Evolutionary conservation across 345 rosid genomes (phyloP), one percentile per base, ranked within the genome.

Genomic region (Gossypium thurberi): DNA sequence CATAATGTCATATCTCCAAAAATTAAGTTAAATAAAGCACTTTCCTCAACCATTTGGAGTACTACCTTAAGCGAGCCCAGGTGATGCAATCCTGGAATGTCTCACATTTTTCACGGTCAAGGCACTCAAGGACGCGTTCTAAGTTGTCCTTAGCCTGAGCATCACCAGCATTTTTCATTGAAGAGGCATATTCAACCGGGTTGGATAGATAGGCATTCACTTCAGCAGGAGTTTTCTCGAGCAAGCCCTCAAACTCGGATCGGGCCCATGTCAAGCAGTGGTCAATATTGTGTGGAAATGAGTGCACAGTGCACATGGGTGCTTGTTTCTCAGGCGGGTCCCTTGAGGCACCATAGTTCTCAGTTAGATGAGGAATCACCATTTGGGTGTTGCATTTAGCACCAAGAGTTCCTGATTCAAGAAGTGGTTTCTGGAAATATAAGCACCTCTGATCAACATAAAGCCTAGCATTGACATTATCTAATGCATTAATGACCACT

Each of bases 241-340:
- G 69, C 44, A 65, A n/a, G 11, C 69, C 69, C 51, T 65, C 69
- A 43, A 65, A 65, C 51, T 65, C 69, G 1, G 69, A 65, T 10
- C 52, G 52, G 11, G 69, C 69, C 69, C 69, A 65, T 43, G 69
- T 65, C 51, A 65, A 65, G 20, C 69, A 65, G 20, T 65, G 69
- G 51, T 65, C 69, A 65, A 65, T 65, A 65, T 65, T 65, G 26
- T 65, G 69, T 3, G 69, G 69, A 43, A 65, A 65, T 18, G 69
- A 65, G 69, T 65, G 69, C 69, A 65, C 69, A 0, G 69, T 65
- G 69, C 69, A 65, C 69, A 65, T 65, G 10, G 69, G 69, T 3
- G 69, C 69, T 65, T 65, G 69, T 65, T 65, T 65, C 51, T 65
- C 69, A 18, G 69, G 69, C 12, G 69, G 69, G 10, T 65, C 69